Evolutionary conservation across 23 red algal genomes (phyloP).

Genomic region (Cyanidioschyzon merolae): DNA sequence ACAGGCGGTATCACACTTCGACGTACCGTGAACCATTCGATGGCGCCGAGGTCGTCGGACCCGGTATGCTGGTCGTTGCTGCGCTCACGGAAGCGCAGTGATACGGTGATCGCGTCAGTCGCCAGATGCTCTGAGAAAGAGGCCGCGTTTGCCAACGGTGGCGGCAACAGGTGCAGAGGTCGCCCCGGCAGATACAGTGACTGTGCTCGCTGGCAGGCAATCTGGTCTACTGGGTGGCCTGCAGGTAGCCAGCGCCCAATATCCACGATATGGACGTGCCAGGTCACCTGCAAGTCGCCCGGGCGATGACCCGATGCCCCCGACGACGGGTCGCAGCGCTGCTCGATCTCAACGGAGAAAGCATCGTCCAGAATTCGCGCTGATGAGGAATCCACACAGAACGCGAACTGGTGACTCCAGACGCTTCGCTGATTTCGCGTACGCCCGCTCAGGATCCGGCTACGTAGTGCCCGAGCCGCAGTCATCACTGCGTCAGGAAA

Average conservation of each 20-base stretch:
- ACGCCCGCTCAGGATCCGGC: not conserved
- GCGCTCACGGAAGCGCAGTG: not conserved
- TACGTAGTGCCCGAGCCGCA: not conserved
- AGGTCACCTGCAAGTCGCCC: not conserved
- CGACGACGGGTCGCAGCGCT: not conserved
- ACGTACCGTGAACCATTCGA: not conserved
- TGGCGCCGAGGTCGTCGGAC: not conserved
- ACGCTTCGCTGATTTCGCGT: not conserved
- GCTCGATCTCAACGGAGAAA: not conserved
- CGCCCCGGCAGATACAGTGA: constrained; percentile 11
- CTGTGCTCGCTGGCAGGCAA: constrained; percentile 5
- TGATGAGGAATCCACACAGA: not conserved
- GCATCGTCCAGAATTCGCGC: constrained; percentile 15
- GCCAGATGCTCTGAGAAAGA: not conserved
- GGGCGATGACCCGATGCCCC: not conserved
- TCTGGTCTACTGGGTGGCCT: not conserved
- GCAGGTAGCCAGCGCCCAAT: not conserved
- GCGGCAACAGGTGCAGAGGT: constrained; percentile 6
- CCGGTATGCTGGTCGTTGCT: not conserved
- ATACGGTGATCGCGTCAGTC: not conserved
- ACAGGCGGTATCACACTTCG: not conserved
- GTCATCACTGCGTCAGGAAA: not conserved
- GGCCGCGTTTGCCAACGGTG: constrained; percentile 5
- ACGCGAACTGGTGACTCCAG: not conserved
- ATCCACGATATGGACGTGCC: not conserved